phyloP scores from a whole-genome alignment of 2,329 filamentous ascomycete species.

The Microdochium trichocladiopsis region DNA sequence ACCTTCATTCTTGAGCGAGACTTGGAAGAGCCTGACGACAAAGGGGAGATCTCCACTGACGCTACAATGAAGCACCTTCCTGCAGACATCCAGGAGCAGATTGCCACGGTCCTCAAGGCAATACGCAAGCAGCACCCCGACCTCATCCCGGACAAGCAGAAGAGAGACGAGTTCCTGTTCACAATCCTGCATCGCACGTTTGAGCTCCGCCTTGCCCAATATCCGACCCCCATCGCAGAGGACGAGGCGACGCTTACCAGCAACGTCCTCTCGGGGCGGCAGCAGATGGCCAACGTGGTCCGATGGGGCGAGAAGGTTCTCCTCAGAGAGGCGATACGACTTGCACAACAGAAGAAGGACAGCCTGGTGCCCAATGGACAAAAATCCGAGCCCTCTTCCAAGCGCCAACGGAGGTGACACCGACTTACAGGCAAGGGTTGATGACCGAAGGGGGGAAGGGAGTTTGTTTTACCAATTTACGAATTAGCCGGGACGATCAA shows the following conservation, averaged over 20 bases:
- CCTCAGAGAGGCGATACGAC: slow-evolving; percentile 42
- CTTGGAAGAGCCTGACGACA: slow-evolving; percentile 40
- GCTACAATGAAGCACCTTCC: slow-evolving; percentile 35
- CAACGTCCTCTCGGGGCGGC: slow-evolving; percentile 23
- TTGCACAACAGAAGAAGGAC: slow-evolving; percentile 20
- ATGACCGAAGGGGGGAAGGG: too few relatives aligned
- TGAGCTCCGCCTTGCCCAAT: slow-evolving; percentile 29
- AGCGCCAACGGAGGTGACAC: slow-evolving; percentile 17
- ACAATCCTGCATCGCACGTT: slow-evolving; percentile 31
- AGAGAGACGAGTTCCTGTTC: slow-evolving; percentile 37
- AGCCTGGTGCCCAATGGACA: slow-evolving; percentile 6
- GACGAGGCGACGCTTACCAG: slow-evolving; percentile 29
- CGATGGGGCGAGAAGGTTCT: slow-evolving; percentile 68
- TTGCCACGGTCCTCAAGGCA: slow-evolving; percentile 41
- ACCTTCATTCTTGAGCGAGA: slow-evolving; percentile 62
- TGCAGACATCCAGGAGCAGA: slow-evolving; percentile 42
- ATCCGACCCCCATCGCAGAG: slow-evolving; percentile 31
- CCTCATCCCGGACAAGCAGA: slow-evolving; percentile 39
- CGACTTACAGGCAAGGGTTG: too few relatives aligned
- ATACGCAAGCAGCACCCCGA: slow-evolving; percentile 35
- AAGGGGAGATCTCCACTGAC: slow-evolving; percentile 33
- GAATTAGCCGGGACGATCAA: too few relatives aligned
- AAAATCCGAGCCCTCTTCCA: slow-evolving; percentile 16
- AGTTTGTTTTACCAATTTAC: too few relatives aligned
- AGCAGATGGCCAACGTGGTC: slow-evolving; percentile 58